Evolutionary conservation across 2,329 filamentous ascomycete genomes (phyloP).

Genomic region (Ophiocordyceps camponoti-floridani): DNA sequence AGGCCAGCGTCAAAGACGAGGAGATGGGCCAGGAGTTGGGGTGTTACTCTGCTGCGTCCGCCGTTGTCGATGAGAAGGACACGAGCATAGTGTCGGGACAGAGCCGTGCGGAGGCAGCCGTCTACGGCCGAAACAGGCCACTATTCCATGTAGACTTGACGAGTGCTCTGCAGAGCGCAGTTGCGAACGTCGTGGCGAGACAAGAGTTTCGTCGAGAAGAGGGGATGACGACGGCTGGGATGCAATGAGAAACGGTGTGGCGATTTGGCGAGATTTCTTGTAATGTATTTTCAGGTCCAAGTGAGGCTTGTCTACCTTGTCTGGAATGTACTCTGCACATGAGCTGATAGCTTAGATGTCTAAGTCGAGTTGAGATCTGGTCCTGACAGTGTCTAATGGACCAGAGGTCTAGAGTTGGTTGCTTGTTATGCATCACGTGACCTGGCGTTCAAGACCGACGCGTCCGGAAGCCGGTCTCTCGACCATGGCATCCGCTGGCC

Average conservation of each 20-base stretch:
- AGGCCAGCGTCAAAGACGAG: constrained; percentile 22
- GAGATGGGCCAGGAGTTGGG: constrained; percentile 9
- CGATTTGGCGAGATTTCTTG: background rate
- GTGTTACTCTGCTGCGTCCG: background rate
- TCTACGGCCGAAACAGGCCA: constrained; percentile 76
- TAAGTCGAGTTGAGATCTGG: too few relatives aligned
- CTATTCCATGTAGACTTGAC: constrained; percentile 91
- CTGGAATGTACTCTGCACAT: background rate
- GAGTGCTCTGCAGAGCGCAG: constrained; percentile 71
- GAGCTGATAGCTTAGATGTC: background rate
- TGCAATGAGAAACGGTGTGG: background rate
- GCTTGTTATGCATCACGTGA: constrained; percentile 5
- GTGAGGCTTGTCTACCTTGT: too few relatives aligned
- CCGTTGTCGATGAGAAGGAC: constrained; percentile 19
- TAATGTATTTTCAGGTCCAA: too few relatives aligned
- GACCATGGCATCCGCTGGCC: background rate
- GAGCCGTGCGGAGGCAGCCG: constrained; percentile 39
- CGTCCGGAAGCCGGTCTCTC: background rate
- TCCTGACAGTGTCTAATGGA: too few relatives aligned
- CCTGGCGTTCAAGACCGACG: constrained; percentile 3
- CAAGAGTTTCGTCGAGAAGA: constrained; percentile 11
- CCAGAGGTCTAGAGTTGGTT: too few relatives aligned
- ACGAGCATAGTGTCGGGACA: constrained; percentile 7
- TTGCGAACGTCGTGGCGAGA: constrained; percentile 55
- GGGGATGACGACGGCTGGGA: background rate